A percentile compares a stretch with the other conserved stretches of the same genome.
Conservation (phyloP, 306 rosid species). For the Bauhinia variegata region DNA sequence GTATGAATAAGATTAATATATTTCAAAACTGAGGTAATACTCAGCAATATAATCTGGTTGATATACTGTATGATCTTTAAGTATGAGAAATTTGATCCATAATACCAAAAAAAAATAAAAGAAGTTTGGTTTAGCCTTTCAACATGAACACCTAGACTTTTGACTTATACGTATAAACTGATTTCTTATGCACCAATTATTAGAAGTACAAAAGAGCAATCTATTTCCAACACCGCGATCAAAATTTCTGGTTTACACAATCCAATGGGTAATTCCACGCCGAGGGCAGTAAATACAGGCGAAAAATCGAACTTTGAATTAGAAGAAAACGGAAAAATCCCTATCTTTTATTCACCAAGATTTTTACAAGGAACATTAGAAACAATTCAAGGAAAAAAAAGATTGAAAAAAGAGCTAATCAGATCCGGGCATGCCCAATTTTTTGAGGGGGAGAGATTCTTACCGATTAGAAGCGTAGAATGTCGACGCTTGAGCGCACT, state of each 20-base stretch:
- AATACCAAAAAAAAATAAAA: too few species aligned
- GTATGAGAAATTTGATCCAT: too few species aligned
- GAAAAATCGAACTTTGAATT: too few species aligned
- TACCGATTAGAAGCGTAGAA: neutral
- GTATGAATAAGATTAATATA: neutral
- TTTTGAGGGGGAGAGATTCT: neutral
- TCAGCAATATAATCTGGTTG: neutral
- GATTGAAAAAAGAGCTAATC: neutral
- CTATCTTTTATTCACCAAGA: neutral
- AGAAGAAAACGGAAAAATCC: neutral
- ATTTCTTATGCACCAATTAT: neutral
- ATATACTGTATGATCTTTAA: too few species aligned
- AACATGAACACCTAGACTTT: neutral
- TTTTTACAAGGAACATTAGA: neutral
- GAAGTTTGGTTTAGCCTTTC: conserved; percentile 1
- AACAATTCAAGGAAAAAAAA: neutral
- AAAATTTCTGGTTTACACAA: neutral
- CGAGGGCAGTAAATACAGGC: too few species aligned
- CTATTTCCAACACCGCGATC: neutral
- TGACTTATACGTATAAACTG: neutral
- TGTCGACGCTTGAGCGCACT: neutral
- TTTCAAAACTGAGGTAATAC: neutral
- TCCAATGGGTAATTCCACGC: neutral
- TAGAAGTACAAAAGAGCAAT: neutral
- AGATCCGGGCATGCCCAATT: conserved; percentile 26